Base-by-base conservation (phyloP, 1,284 basidiomycete genomes). In the Ganoderma sinense region DNA sequence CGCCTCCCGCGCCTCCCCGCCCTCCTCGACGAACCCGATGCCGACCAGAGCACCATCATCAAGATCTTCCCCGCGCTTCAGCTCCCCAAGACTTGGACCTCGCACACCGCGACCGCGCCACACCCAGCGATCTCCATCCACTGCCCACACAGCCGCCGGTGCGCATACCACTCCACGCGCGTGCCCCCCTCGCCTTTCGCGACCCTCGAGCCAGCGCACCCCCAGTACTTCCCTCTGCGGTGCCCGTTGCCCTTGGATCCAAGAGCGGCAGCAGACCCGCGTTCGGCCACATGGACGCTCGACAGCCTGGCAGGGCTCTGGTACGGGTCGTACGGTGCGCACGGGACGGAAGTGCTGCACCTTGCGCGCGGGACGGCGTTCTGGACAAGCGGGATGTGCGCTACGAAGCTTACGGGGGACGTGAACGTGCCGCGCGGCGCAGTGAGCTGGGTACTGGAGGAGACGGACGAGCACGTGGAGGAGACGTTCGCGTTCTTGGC, bases 191-290 rank as follows among this genome's bases (percentile, higher is more conserved):
- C 74, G 8, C 71, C 69, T 2, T 74, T 71, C 55, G 65, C 69
- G n/a, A 55, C 69, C 39, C 69, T 77, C 43, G 67, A 70, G 40
- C 29, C 48, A 3, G 59, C 69, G 18, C 66, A 71, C 18, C 70
- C 73, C 18, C 75, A 75, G 1, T 77, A 77, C 71, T 77, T 75
- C 45, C 76, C 77, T 4, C 56, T 77, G 39, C 66, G 62, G n/a
- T 26, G 48, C 36, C 48, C 51, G 53, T 40, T 68, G n/a, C 62
- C 59, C 2, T 60, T 53, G 8, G 20, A n/a, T 2, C 4, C 20
- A 0, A 20, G 10, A 8, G 20, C 45, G 2, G 64, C 65, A 5
- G 62, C 68, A 0, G 71, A 75, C 56, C 72, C 71, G 2, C 51
- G 39, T 6, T 33, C 64, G 41, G 31, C 40, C 20, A 65, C 39